Percentiles rank a stretch among this genome's conserved stretches.
Conservation (phyloP, 768 basidiomycete species). For the Tricholoma hemisulphureum region DNA sequence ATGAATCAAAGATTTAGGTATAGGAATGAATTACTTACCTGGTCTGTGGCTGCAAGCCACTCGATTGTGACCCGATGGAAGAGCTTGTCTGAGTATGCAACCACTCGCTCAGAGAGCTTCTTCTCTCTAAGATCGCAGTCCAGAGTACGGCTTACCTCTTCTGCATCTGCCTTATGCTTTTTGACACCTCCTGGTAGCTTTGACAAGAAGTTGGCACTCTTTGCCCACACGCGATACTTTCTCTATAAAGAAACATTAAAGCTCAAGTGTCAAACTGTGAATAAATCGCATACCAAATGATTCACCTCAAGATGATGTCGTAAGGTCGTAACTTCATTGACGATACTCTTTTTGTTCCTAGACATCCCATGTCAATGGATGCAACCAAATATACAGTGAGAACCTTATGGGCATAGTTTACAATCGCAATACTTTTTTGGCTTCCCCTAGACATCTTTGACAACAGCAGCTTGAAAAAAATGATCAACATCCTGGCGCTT, state of each 20-base stretch:
- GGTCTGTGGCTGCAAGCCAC: conserved; percentile 43
- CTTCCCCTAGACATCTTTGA: no score
- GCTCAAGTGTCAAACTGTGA: no score
- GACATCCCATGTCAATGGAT: background rate
- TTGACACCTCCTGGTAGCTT: no score
- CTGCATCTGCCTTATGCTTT: no score
- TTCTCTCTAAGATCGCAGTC: conserved; percentile 25
- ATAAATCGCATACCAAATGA: background rate
- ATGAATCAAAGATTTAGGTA: conserved; percentile 37
- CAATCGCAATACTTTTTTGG: no score
- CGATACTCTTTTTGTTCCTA: background rate
- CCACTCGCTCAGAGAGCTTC: conserved; percentile 12
- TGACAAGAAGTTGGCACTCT: no score
- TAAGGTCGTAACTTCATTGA: background rate
- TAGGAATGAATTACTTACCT: conserved; percentile 28
- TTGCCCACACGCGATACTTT: no score
- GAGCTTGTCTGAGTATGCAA: conserved; percentile 27
- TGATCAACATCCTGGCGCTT: background rate
- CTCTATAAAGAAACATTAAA: no score
- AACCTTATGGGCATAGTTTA: background rate
- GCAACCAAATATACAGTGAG: background rate
- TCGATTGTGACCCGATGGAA: conserved; percentile 31
- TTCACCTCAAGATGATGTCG: background rate
- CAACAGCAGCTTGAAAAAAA: no score
- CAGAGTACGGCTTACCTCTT: conserved; percentile 16